Conservation (phyloP, 306 rosid genomes). For the Gastrolobium bilobum region DNA sequence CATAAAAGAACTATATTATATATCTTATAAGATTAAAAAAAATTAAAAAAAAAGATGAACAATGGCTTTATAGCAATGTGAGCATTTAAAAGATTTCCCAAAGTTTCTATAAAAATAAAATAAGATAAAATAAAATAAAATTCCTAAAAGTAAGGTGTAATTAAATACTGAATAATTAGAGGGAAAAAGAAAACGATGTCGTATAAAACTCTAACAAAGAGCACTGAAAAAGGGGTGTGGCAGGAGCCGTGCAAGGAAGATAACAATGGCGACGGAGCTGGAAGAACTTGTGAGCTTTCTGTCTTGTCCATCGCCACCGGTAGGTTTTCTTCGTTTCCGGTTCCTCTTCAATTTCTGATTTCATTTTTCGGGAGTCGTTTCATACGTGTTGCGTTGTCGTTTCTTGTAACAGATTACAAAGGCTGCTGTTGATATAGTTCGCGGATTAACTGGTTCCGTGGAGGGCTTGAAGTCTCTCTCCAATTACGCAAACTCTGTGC, state of each 20-base stretch:
- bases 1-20: no score
- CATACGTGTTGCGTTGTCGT: neutral
- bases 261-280: slow-evolving; percentile 82
- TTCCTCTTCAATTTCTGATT: neutral
- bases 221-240: neutral
- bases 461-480: slow-evolving; percentile 86
- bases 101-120: no score
- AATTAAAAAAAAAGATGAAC: no score
- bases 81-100: no score
- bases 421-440: slow-evolving; percentile 91
- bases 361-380: neutral
- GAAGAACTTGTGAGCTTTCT: slow-evolving; percentile 87
- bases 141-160: no score
- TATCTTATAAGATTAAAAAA: no score
- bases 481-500: slow-evolving; percentile 53
- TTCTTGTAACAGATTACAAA: slow-evolving; percentile 61
- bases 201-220: neutral
- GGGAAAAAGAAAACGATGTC: neutral
- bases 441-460: slow-evolving; percentile 87
- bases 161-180: no score
- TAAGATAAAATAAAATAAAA: no score
- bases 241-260: neutral
- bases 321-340: slow-evolving; percentile 37
- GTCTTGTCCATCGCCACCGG: slow-evolving; percentile 83
- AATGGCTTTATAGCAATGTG: no score